Evolutionary conservation across 164 flowering plant genomes (phyloP).

Genomic region (Euptelea pleiosperma): DNA sequence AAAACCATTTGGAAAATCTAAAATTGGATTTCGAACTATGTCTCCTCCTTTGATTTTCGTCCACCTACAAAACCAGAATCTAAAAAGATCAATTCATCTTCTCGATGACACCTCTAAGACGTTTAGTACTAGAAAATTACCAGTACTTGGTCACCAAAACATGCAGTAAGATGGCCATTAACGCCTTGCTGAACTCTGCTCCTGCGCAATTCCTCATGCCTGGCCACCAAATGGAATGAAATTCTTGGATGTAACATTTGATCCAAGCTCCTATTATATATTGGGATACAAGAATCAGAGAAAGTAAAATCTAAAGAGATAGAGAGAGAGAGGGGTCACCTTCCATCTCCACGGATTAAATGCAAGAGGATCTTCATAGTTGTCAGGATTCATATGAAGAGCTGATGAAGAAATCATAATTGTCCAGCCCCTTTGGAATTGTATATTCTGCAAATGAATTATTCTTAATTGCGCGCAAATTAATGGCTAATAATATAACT

Average conservation of each 20-base stretch:
- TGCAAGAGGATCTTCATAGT: constrained; percentile 56
- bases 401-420: constrained; percentile 83
- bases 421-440: constrained; percentile 84
- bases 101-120: too few relatives aligned
- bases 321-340: too few relatives aligned
- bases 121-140: too few relatives aligned
- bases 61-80: too few relatives aligned
- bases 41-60: constrained; percentile 64
- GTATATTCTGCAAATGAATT: constrained; percentile 62
- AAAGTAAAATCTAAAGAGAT: too few relatives aligned
- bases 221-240: constrained; percentile 41
- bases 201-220: constrained; percentile 39
- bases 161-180: constrained; percentile 34
- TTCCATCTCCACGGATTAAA: constrained; percentile 91
- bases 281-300: too few relatives aligned
- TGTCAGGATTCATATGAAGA: constrained; percentile 69
- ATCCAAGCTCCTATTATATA: too few relatives aligned
- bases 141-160: constrained; percentile 34
- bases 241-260: constrained; percentile 23
- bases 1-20: constrained; percentile 69
- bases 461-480: too few relatives aligned
- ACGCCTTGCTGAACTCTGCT: constrained; percentile 28
- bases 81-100: too few relatives aligned
- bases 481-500: too few relatives aligned
- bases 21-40: constrained; percentile 65